Evolutionary conservation across 441 rosid genomes (phyloP), one percentile per base, ranked within the genome.

Genomic region (Erysimum cheiri): DNA sequence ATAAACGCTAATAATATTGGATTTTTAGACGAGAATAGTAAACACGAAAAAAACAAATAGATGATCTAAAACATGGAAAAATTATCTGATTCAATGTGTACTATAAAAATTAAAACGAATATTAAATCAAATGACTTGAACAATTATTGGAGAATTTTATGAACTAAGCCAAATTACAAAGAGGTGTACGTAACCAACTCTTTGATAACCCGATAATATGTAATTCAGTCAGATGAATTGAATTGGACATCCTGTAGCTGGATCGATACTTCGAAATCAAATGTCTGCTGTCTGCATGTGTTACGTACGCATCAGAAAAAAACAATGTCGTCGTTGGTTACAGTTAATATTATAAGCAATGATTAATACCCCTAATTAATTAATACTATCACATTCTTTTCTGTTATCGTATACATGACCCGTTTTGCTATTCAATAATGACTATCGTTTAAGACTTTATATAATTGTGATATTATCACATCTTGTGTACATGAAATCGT

Each of bases 241-340:
- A 28, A 70, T 70, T 41, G 50, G 53, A 50, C 60, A 47, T 41
- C 33, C 32, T 29, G 2, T 65, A 17, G 70, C 48, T 52, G 70
- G 40, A 12, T 39, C n/a, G n/a, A 40, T 53, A 54, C 24, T 67
- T 4, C 1, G 3, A 41, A 43, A 54, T 41, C 7, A 65, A 36
- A 5, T 52, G 70, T 39, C 24, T 22, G 24, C 24, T 22, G 15
- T 26, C 11, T 50, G 56, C 11, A 57, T 46, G 55, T 68, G 64
- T 28, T 29, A 67, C 43, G 54, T 43, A 33, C 37, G 39, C 19
- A 57, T 46, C 57, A 57, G 17, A 24, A 29, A 47, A 46, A 24
- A 36, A 19, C 57, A 56, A 47, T 14, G 72, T 69, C 72, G 72
- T 69, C 72, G 65, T 57, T 69, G 37, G 57, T 68, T 35, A 57